Conservation (phyloP, 805 yeast species). For the Saccharomycopsis selenospora region DNA sequence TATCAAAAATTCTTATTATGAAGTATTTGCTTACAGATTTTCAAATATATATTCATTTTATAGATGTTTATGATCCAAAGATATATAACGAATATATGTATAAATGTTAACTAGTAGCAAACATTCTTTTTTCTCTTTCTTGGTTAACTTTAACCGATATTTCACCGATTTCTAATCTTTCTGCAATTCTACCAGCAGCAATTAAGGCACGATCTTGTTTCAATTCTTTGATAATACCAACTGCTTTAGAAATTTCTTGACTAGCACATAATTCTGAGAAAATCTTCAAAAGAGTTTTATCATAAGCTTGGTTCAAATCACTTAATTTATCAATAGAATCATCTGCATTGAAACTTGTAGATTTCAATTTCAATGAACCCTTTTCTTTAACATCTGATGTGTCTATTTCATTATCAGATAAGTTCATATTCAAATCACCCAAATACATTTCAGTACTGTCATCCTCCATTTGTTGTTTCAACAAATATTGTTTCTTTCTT, state of each 20-base stretch:
- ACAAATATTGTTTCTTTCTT: slow-evolving; percentile 2
- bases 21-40: too few relatives aligned
- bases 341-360: slow-evolving; percentile 36
- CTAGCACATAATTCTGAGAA: slow-evolving; percentile 70
- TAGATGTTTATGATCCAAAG: too few relatives aligned
- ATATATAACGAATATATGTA: too few relatives aligned
- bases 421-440: slow-evolving; percentile 16
- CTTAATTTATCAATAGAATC: slow-evolving; percentile 45
- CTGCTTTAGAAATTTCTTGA: slow-evolving; percentile 56
- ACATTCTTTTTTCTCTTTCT: slow-evolving; percentile 45
- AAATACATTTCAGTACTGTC: slow-evolving; percentile 9
- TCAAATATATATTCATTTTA: too few relatives aligned
- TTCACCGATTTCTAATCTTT: slow-evolving; percentile 50
- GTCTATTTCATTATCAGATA: slow-evolving; percentile 29
- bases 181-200: slow-evolving; percentile 82
- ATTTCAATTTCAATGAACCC: slow-evolving; percentile 24
- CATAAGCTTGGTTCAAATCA: slow-evolving; percentile 52
- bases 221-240: slow-evolving; percentile 60
- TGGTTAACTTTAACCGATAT: slow-evolving; percentile 50
- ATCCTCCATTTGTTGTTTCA: neutral
- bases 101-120: too few relatives aligned
- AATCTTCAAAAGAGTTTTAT: slow-evolving; percentile 68
- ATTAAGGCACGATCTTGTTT: slow-evolving; percentile 70
- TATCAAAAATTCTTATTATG: too few relatives aligned
- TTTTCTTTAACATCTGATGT: slow-evolving; percentile 26